Conservation (phyloP, 2,329 filamentous ascomycete genomes). For the Fusarium virguliforme region DNA sequence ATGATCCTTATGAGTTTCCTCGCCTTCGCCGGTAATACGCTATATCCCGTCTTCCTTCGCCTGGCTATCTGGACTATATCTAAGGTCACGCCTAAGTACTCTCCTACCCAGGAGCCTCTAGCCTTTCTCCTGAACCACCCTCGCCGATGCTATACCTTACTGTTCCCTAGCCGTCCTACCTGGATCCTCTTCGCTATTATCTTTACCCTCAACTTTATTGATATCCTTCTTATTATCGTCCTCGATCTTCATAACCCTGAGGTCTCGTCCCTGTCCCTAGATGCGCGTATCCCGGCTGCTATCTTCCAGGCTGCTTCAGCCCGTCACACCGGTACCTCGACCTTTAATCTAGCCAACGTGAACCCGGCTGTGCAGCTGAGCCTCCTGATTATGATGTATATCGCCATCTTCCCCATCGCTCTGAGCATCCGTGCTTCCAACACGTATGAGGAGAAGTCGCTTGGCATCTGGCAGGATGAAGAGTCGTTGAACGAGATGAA, state of each 20-base stretch:
- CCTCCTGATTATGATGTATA: slow-evolving; percentile 77
- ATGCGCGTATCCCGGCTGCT: slow-evolving; percentile 65
- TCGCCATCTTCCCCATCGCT: slow-evolving; percentile 72
- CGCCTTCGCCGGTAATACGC: slow-evolving; percentile 68
- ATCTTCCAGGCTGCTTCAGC: slow-evolving; percentile 71
- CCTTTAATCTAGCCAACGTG: slow-evolving; percentile 65
- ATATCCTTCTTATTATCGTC: slow-evolving; percentile 68
- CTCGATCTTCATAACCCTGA: slow-evolving; percentile 66
- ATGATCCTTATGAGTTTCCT: slow-evolving; percentile 65
- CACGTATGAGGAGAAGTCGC: slow-evolving; percentile 73
- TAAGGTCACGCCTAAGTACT: slow-evolving; percentile 60
- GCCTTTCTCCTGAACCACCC: slow-evolving; percentile 74
- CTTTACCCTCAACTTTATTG: slow-evolving; percentile 67
- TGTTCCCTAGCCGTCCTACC: slow-evolving; percentile 73
- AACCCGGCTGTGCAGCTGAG: slow-evolving; percentile 71
- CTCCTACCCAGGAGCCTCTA: slow-evolving; percentile 61
- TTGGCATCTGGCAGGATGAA: slow-evolving; percentile 69
- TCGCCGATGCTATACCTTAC: slow-evolving; percentile 73
- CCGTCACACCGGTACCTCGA: slow-evolving; percentile 65
- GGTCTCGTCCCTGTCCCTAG: slow-evolving; percentile 60
- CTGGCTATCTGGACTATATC: slow-evolving; percentile 71
- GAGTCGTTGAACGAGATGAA: slow-evolving; percentile 47
- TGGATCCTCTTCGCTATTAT: slow-evolving; percentile 70
- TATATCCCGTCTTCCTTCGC: slow-evolving; percentile 72
- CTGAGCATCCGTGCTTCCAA: slow-evolving; percentile 74